Evolutionary conservation across 306 rosid genomes (phyloP).

Genomic region (Castanopsis chinensis): DNA sequence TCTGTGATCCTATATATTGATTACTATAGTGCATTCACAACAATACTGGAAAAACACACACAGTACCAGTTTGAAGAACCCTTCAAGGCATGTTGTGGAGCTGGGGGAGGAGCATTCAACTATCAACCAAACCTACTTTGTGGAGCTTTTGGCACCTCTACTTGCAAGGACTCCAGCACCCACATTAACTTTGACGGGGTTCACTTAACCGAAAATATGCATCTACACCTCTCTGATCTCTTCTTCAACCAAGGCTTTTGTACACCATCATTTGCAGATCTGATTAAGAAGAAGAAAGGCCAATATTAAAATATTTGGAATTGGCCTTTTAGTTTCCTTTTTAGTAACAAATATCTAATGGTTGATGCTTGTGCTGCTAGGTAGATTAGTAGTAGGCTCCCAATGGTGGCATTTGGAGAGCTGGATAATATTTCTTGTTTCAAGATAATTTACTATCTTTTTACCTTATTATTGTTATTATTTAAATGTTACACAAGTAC

Average conservation of each 20-base stretch:
- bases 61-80: slow-evolving; percentile 14
- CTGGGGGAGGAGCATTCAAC: not conserved
- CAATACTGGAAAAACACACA: not conserved
- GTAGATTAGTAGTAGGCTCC: too few species aligned
- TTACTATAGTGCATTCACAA: slow-evolving; percentile 11
- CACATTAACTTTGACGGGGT: slow-evolving; percentile 28
- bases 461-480: too few species aligned
- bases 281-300: slow-evolving; percentile 4
- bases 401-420: too few species aligned
- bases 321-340: too few species aligned
- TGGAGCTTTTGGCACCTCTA: slow-evolving; percentile 16
- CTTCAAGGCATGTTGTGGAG: slow-evolving; percentile 30
- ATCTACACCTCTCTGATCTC: slow-evolving; percentile 13
- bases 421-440: too few species aligned
- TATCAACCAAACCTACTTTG: slow-evolving; percentile 1
- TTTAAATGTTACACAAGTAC: too few species aligned
- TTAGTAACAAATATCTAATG: too few species aligned
- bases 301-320: too few species aligned
- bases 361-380: too few species aligned
- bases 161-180: slow-evolving; percentile 15
- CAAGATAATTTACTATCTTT: too few species aligned
- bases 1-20: slow-evolving; percentile 16
- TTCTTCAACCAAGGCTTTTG: slow-evolving; percentile 25
- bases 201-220: slow-evolving; percentile 25
- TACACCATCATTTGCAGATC: slow-evolving; percentile 18